Conservation (phyloP, 2,329 filamentous ascomycete species). For the Aspergillus pseudoglaucus region DNA sequence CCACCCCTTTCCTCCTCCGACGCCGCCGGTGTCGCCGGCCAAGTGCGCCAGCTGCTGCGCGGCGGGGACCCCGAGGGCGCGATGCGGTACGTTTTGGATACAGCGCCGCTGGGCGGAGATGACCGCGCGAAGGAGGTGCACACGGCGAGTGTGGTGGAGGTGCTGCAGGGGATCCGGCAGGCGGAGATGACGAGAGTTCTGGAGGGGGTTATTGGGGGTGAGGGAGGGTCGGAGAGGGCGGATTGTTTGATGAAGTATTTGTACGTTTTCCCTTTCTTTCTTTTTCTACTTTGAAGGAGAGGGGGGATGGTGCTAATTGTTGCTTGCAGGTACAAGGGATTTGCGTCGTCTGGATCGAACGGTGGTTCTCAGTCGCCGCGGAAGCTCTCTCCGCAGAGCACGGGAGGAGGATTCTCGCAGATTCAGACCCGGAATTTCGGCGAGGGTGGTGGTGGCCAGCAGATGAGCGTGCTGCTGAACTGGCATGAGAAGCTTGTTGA, state of each 20-base stretch:
- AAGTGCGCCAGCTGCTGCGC: slow-evolving; percentile 80
- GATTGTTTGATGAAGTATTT: slow-evolving; percentile 98
- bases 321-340: slow-evolving; percentile 75
- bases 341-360: slow-evolving; percentile 48
- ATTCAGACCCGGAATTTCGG: slow-evolving; percentile 53
- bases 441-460: slow-evolving; percentile 67
- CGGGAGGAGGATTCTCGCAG: slow-evolving; percentile 70
- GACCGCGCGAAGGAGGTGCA: slow-evolving; percentile 68
- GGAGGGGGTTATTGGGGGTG: slow-evolving; percentile 68
- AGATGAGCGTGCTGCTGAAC: slow-evolving; percentile 93
- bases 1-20: slow-evolving; percentile 70
- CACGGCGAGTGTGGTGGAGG: slow-evolving; percentile 80
- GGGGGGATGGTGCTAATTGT: neutral
- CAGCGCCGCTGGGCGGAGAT: slow-evolving; percentile 60
- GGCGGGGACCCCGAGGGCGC: slow-evolving; percentile 85
- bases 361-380: slow-evolving; percentile 39
- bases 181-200: slow-evolving; percentile 90
- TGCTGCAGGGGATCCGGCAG: slow-evolving; percentile 91
- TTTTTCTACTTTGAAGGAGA: neutral
- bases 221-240: slow-evolving; percentile 74
- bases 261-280: slow-evolving; percentile 47
- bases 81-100: slow-evolving; percentile 75
- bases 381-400: slow-evolving; percentile 65
- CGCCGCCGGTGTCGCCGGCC: slow-evolving; percentile 67
- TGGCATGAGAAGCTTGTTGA: slow-evolving; percentile 99